These are phyloP conservation scores for Candida incommunis DNA, from an alignment of 805 yeast species.

Conservation along the genomic window DNA sequence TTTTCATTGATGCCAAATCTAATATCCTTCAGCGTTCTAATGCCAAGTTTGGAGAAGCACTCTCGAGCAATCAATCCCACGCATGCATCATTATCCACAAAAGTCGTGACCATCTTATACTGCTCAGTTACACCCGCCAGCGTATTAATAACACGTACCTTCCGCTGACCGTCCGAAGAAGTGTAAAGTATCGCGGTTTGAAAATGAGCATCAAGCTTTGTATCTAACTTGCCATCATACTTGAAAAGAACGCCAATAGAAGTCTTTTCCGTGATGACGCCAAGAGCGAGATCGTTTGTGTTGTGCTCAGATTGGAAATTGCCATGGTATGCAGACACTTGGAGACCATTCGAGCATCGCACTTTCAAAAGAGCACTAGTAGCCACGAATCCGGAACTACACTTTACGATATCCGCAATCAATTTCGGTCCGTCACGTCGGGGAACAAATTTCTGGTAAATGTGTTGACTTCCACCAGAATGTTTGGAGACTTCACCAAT, in stretches of 20 bases:
- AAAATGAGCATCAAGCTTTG: slow-evolving; percentile 69
- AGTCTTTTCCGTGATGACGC: slow-evolving; percentile 42
- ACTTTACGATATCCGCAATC: slow-evolving; percentile 42
- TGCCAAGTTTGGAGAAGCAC: slow-evolving; percentile 27
- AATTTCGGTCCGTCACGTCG: slow-evolving; percentile 58
- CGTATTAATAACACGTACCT: slow-evolving; percentile 75
- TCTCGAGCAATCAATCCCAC: slow-evolving; percentile 40
- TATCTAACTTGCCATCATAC: slow-evolving; percentile 61
- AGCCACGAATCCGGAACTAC: slow-evolving; percentile 35
- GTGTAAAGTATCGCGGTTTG: slow-evolving; percentile 86
- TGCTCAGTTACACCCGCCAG: slow-evolving; percentile 72
- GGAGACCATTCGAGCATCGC: slow-evolving; percentile 79
- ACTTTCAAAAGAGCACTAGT: slow-evolving; percentile 73
- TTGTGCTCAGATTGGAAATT: slow-evolving; percentile 27
- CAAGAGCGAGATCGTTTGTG: slow-evolving; percentile 5
- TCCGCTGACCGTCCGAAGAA: slow-evolving; percentile 56
- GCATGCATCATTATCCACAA: slow-evolving; percentile 63
- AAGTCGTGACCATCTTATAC: slow-evolving; percentile 57
- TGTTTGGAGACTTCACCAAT: slow-evolving; percentile 46
- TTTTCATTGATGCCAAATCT: slow-evolving; percentile 40
- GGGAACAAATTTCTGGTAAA: slow-evolving; percentile 53
- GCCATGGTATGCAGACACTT: slow-evolving; percentile 64
- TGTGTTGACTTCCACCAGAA: slow-evolving; percentile 58
- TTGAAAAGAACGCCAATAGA: slow-evolving; percentile 65
- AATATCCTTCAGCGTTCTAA: slow-evolving; percentile 23